Percentiles rank a stretch among this genome's conserved stretches.
phyloP scores from a whole-genome alignment of 2,329 filamentous ascomycete species.

The Xylaria sp. region DNA sequence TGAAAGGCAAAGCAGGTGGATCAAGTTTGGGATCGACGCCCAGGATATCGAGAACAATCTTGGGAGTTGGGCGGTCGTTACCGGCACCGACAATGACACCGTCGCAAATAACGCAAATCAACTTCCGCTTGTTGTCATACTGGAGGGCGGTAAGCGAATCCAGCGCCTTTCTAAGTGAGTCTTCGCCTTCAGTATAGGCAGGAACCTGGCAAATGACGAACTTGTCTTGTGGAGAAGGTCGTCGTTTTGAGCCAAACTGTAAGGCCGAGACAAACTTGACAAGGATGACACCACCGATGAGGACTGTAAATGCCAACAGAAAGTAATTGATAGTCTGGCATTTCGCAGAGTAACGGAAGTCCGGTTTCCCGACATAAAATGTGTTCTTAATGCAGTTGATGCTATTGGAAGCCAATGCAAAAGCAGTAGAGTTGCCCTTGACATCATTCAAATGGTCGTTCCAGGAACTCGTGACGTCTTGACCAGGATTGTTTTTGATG shows the following conservation, averaged over 20 bases:
- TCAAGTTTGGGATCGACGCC: conserved; percentile 97
- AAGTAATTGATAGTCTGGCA: conserved; percentile 95
- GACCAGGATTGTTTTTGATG: conserved; percentile 80
- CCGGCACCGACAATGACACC: conserved; percentile 96
- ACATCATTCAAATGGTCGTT: conserved; percentile 62
- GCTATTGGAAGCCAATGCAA: conserved; percentile 68
- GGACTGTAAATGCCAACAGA: conserved; percentile 84
- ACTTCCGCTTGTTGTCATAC: conserved; percentile 98
- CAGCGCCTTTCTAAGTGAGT: conserved; percentile 89
- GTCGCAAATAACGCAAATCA: conserved; percentile 96
- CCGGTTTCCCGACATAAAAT: conserved; percentile 84
- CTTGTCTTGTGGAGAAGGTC: conserved; percentile 92
- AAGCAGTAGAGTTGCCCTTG: conserved; percentile 62
- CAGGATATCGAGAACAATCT: conserved; percentile 96
- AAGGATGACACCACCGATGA: conserved; percentile 82
- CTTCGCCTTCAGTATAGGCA: conserved; percentile 97
- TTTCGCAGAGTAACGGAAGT: conserved; percentile 80
- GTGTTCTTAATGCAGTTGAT: conserved; percentile 83
- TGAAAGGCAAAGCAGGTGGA: conserved; percentile 92
- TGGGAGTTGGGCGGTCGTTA: conserved; percentile 95
- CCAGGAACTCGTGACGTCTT: conserved; percentile 77
- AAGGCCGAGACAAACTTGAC: conserved; percentile 93
- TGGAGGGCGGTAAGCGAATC: conserved; percentile 94
- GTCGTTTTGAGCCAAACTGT: conserved; percentile 91
- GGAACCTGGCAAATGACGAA: conserved; percentile 99